Evolutionary conservation across 129 eudicot genomes (phyloP).

Genomic region (Ambrosia artemisiifolia): DNA sequence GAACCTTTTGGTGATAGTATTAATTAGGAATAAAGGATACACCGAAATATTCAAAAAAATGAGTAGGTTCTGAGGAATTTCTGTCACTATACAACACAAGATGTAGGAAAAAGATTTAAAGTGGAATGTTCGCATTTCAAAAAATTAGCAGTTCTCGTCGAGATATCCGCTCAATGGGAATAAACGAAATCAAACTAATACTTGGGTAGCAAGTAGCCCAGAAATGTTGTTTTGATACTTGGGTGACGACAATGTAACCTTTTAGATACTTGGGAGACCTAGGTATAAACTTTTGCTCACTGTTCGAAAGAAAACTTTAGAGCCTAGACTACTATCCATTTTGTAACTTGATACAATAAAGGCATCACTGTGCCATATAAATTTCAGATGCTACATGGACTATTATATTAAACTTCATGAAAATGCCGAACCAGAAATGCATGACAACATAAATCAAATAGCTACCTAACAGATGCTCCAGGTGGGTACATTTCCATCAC

Average conservation of each 20-base stretch:
- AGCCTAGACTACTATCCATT: neutral
- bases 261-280: neutral
- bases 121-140: too few species aligned
- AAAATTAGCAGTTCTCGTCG: too few species aligned
- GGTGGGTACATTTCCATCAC: slow-evolving; percentile 87
- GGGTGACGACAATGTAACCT: neutral
- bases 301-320: neutral
- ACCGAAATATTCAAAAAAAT: too few species aligned
- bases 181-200: neutral
- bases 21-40: too few species aligned
- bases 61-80: neutral
- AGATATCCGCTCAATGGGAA: neutral
- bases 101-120: too few species aligned
- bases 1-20: too few species aligned
- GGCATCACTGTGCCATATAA: neutral
- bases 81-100: neutral
- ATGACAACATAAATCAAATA: neutral
- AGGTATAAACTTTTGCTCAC: neutral
- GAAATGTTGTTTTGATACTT: neutral
- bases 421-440: slow-evolving; percentile 6
- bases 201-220: neutral
- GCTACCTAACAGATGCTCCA: slow-evolving; percentile 72
- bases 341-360: neutral
- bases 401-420: neutral
- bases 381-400: too few species aligned